Evolutionary conservation across 1,284 basidiomycete genomes (phyloP).

Genomic region (Fomes fomentarius): DNA sequence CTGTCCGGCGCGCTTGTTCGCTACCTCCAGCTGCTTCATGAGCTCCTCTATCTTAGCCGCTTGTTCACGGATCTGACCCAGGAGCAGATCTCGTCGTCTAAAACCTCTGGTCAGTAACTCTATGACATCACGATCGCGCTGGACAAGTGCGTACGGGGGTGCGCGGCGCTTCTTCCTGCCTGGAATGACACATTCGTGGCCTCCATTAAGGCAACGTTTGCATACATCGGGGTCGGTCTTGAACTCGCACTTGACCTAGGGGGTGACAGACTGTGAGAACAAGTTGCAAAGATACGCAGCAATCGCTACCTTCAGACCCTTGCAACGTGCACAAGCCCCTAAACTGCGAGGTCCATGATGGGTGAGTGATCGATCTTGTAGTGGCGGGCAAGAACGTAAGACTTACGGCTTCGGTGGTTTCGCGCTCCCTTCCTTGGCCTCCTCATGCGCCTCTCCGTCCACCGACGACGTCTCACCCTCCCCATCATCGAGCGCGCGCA

Average conservation of each 20-base stretch:
- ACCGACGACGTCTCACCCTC: conserved; percentile 38
- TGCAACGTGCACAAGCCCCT: conserved; percentile 74
- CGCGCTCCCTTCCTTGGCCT: conserved; percentile 36
- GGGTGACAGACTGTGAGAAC: not conserved
- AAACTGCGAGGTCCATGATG: conserved; percentile 14
- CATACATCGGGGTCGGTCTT: conserved; percentile 68
- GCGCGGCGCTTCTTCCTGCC: conserved; percentile 75
- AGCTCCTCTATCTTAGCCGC: conserved; percentile 69
- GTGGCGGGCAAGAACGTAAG: not conserved
- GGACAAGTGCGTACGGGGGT: conserved; percentile 61
- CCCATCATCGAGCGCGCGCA: conserved; percentile 49
- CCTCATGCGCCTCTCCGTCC: conserved; percentile 30
- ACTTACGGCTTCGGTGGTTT: conserved; percentile 51
- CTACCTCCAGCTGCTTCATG: conserved; percentile 63
- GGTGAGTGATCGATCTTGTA: not conserved
- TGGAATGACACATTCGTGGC: conserved; percentile 73
- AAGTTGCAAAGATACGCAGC: conserved; percentile 11
- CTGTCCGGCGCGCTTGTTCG: conserved; percentile 29
- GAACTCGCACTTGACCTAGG: conserved; percentile 73
- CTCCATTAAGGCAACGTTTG: conserved; percentile 66
- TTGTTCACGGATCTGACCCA: conserved; percentile 73
- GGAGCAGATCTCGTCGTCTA: conserved; percentile 75
- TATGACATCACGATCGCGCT: too few relatives aligned
- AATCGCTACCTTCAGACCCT: conserved; percentile 73
- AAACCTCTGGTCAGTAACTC: not conserved